Percentiles rank a stretch among this genome's conserved stretches.
phyloP scores from a whole-genome alignment of 306 rosid genomes.

The Castanea mollissima region DNA sequence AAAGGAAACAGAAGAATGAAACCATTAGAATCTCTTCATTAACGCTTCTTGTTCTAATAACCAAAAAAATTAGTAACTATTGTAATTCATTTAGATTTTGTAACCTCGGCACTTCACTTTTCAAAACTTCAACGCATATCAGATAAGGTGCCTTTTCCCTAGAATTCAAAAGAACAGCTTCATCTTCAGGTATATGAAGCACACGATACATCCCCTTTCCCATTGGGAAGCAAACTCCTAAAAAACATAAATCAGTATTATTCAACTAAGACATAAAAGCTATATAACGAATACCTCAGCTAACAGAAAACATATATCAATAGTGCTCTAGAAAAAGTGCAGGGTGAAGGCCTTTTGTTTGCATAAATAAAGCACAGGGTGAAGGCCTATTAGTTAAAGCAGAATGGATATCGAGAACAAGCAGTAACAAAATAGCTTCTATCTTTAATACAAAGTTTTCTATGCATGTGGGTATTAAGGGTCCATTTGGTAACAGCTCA shows the following conservation, averaged over 20 bases:
- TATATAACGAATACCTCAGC: background rate
- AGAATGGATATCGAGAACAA: background rate
- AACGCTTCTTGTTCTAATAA: slow-evolving; percentile 16
- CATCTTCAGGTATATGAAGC: slow-evolving; percentile 94
- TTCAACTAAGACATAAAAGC: slow-evolving; percentile 17
- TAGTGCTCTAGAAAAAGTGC: background rate
- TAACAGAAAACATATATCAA: background rate
- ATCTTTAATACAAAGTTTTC: background rate
- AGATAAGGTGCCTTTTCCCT: slow-evolving; percentile 98
- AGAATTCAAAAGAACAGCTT: slow-evolving; percentile 96
- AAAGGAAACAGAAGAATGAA: slow-evolving; percentile 23
- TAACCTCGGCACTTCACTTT: slow-evolving; percentile 86
- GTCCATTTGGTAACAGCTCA: background rate
- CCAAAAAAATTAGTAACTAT: slow-evolving; percentile 1
- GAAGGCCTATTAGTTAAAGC: background rate
- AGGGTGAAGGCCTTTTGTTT: background rate
- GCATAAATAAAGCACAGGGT: background rate
- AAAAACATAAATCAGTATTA: slow-evolving; percentile 29
- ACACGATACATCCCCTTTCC: slow-evolving; percentile 94
- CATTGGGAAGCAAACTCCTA: slow-evolving; percentile 96
- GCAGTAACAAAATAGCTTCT: background rate
- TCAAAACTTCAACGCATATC: slow-evolving; percentile 86
- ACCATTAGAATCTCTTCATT: slow-evolving; percentile 18
- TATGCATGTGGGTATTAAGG: background rate
- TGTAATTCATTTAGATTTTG: background rate